phyloP scores from a whole-genome alignment of 2,329 filamentous ascomycete genomes.

The Juglanconis oblonga region DNA sequence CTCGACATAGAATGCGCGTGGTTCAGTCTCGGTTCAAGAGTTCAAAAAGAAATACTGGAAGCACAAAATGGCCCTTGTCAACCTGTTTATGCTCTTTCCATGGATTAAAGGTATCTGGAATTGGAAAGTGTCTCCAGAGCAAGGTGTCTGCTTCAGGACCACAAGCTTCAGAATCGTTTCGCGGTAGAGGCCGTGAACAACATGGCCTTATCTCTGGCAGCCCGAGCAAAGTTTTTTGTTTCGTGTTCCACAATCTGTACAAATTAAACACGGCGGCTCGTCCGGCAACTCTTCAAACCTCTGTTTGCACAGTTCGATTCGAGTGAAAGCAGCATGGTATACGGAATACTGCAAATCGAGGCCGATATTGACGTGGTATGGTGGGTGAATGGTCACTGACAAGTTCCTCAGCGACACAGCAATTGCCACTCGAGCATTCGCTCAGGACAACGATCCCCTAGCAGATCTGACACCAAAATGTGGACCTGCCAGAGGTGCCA shows the following conservation, averaged over 20 bases:
- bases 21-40: not conserved
- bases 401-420: too few relatives aligned
- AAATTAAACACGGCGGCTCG: not conserved
- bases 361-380: too few relatives aligned
- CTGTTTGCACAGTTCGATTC: not conserved
- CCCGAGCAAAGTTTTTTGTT: not conserved
- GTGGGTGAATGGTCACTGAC: too few relatives aligned
- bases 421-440: too few relatives aligned
- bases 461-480: too few relatives aligned
- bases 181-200: not conserved
- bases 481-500: too few relatives aligned
- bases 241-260: not conserved
- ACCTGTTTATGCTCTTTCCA: not conserved
- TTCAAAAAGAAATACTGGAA: not conserved
- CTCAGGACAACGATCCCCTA: too few relatives aligned
- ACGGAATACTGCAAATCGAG: too few relatives aligned
- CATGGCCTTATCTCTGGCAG: not conserved
- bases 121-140: not conserved
- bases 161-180: not conserved
- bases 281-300: not conserved
- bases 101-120: not conserved
- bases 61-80: not conserved
- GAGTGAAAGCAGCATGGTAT: too few relatives aligned
- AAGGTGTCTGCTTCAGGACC: not conserved
- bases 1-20: too few relatives aligned